Evolutionary conservation across 2,329 filamentous ascomycete species (phyloP).

Genomic region (Pyricularia pennisetigena): DNA sequence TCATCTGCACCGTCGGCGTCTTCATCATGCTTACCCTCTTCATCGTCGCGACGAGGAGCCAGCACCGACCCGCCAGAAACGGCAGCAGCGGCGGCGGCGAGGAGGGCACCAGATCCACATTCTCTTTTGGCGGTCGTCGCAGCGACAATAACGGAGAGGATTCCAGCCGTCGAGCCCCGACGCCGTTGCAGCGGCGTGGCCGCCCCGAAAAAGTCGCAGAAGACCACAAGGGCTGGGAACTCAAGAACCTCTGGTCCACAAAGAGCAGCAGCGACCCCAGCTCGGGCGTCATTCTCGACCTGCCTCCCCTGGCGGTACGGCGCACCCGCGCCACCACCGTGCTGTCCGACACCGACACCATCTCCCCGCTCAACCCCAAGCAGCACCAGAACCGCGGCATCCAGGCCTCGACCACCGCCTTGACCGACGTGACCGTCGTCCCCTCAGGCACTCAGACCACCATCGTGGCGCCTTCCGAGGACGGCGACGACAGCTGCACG

Average conservation of each 20-base stretch:
- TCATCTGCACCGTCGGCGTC: slow-evolving; percentile 1
- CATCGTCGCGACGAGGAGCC: neutral
- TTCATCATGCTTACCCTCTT: neutral
- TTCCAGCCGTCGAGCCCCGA: neutral
- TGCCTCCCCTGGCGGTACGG: neutral
- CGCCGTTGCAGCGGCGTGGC: neutral
- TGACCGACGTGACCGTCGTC: neutral
- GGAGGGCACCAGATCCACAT: neutral
- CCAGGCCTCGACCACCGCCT: neutral
- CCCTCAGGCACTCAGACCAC: neutral
- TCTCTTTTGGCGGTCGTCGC: neutral
- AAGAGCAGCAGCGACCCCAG: neutral
- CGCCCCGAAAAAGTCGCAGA: neutral
- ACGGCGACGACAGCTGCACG: neutral
- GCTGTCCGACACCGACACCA: neutral
- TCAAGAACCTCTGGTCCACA: neutral
- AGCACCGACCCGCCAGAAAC: neutral
- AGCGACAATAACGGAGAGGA: neutral
- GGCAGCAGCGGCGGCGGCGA: too few species aligned
- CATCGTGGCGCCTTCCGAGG: neutral
- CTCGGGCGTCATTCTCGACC: neutral
- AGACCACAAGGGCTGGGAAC: neutral
- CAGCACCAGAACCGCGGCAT: neutral
- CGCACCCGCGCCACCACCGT: neutral
- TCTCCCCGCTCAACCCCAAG: neutral